These are phyloP conservation scores for Triticum turgidum DNA, from an alignment of 176 grass and related monocot species.

Conservation along the genomic window DNA sequence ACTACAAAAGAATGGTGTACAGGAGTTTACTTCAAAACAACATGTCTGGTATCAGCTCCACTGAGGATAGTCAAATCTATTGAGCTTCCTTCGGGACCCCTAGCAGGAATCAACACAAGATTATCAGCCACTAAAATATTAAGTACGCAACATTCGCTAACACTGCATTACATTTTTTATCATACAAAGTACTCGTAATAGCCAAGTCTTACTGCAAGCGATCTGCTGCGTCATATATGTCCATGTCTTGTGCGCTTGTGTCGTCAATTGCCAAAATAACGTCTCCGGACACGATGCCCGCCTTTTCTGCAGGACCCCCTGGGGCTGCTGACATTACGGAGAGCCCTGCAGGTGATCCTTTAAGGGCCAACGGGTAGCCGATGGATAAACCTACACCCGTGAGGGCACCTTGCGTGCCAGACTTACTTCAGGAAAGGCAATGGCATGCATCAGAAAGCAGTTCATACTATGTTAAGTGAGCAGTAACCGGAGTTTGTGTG, in stretches of 20 bases:
- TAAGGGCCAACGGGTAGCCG: slow-evolving; percentile 60
- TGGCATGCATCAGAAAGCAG: slow-evolving; percentile 26
- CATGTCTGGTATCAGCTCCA: slow-evolving; percentile 55
- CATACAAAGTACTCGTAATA: not conserved
- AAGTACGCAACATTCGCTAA: slow-evolving; percentile 14
- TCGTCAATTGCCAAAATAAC: slow-evolving; percentile 85
- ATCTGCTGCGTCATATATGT: slow-evolving; percentile 95
- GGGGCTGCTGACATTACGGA: slow-evolving; percentile 76
- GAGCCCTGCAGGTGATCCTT: slow-evolving; percentile 70
- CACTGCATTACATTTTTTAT: not conserved
- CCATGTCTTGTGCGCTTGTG: slow-evolving; percentile 73
- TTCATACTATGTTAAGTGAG: not conserved
- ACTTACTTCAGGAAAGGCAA: slow-evolving; percentile 86
- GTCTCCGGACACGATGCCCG: slow-evolving; percentile 80
- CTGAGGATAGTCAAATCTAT: slow-evolving; percentile 78
- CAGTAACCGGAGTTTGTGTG: not conserved
- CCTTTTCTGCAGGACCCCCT: slow-evolving; percentile 84
- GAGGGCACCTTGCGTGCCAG: slow-evolving; percentile 92
- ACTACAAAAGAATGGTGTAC: not conserved
- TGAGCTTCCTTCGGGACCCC: slow-evolving; percentile 85
- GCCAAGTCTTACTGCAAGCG: slow-evolving; percentile 63
- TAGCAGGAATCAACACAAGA: slow-evolving; percentile 34
- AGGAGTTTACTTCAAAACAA: slow-evolving; percentile 67
- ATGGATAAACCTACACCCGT: slow-evolving; percentile 95
- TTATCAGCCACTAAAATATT: not conserved